Evolutionary conservation across 768 basidiomycete species (phyloP).

Genomic region (Termitomyces sp.): DNA sequence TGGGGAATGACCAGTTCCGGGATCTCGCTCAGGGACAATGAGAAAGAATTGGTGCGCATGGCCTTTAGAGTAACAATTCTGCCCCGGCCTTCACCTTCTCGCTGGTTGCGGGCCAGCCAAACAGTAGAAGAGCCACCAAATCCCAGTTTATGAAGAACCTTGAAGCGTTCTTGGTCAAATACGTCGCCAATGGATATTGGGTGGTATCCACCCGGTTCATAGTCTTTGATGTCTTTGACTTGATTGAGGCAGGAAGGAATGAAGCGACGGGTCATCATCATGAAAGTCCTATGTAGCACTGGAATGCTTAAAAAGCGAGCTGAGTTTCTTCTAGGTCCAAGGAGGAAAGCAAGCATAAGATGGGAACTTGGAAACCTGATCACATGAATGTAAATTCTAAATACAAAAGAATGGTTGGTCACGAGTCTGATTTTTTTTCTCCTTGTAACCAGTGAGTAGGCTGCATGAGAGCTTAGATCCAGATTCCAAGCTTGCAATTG

Average conservation of each 20-base stretch:
- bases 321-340: no score
- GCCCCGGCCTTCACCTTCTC: not conserved
- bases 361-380: no score
- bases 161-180: slow-evolving; percentile 42
- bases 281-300: no score
- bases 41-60: slow-evolving; percentile 27
- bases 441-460: no score
- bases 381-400: no score
- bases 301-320: no score
- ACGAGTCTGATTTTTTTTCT: no score
- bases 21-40: slow-evolving; percentile 16
- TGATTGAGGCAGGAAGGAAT: slow-evolving; percentile 22
- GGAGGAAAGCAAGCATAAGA: no score
- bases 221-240: slow-evolving; percentile 42
- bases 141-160: slow-evolving; percentile 45
- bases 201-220: slow-evolving; percentile 47
- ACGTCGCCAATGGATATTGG: slow-evolving; percentile 45
- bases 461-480: no score
- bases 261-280: not conserved
- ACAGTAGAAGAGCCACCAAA: slow-evolving; percentile 34
- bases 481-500: no score
- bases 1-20: slow-evolving; percentile 28
- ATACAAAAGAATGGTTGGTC: no score
- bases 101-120: slow-evolving; percentile 28
- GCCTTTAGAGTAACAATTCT: slow-evolving; percentile 29